phyloP scores from a whole-genome alignment of 139 green algal genomes.

The Tetraselmis chui region DNA sequence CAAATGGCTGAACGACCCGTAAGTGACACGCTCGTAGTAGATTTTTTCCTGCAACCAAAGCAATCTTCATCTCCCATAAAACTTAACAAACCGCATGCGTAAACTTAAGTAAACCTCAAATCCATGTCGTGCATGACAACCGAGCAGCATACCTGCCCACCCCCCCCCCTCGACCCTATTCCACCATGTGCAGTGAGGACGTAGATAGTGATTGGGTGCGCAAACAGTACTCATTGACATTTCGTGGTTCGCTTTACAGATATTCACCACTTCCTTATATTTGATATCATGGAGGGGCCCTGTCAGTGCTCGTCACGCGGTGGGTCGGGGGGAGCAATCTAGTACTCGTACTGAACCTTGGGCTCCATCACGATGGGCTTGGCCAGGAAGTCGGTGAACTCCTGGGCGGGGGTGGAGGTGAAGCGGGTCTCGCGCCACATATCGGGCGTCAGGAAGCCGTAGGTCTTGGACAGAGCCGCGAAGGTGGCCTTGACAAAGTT shows the following conservation, averaged over 20 bases:
- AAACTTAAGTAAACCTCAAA: too few species aligned
- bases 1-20: too few species aligned
- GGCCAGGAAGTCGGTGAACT: constrained; percentile 84
- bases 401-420: constrained; percentile 85
- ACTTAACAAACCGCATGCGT: too few species aligned
- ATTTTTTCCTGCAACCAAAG: too few species aligned
- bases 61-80: too few species aligned
- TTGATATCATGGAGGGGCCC: neutral
- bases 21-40: too few species aligned
- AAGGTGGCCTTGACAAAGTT: constrained; percentile 94
- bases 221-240: too few species aligned
- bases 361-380: constrained; percentile 58
- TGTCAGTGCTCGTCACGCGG: neutral
- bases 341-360: neutral
- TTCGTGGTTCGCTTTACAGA: neutral
- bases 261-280: neutral
- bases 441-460: constrained; percentile 96
- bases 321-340: neutral
- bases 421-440: constrained; percentile 94
- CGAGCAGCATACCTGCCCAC: too few species aligned
- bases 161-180: too few species aligned
- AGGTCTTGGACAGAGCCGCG: constrained; percentile 60
- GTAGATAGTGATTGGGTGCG: too few species aligned
- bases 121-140: too few species aligned
- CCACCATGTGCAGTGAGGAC: too few species aligned